phyloP scores from a whole-genome alignment of 1,139 yeast species.

The Saccharomyces hybrid region DNA sequence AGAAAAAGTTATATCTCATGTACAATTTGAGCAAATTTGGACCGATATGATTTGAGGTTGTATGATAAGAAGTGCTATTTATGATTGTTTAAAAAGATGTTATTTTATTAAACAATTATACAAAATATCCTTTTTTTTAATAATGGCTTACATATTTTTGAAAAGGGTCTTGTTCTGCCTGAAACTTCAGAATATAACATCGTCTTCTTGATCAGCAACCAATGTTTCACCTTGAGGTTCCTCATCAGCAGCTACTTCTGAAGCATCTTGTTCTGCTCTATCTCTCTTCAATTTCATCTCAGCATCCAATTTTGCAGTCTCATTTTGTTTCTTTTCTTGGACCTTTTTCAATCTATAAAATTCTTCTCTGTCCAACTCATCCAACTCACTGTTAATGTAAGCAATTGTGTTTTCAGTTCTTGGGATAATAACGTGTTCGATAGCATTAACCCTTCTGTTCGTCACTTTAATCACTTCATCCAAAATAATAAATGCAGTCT shows the following conservation, averaged over 20 bases:
- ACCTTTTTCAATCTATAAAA: constrained; percentile 93
- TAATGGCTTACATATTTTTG: not conserved
- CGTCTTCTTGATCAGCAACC: constrained; percentile 41
- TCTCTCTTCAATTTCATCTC: constrained; percentile 27
- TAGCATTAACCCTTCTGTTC: constrained; percentile 96
- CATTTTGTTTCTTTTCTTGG: constrained; percentile 80
- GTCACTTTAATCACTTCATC: constrained; percentile 98
- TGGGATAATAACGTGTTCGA: constrained; percentile 96
- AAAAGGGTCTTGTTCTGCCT: not conserved
- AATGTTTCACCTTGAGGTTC: constrained; percentile 25
- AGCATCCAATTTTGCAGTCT: constrained; percentile 33
- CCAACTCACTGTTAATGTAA: constrained; percentile 89
- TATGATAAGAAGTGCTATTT: not conserved
- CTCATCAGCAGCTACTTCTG: constrained; percentile 9
- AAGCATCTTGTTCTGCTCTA: constrained; percentile 13
- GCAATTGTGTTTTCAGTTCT: constrained; percentile 93
- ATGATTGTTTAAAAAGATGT: not conserved
- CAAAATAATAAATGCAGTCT: constrained; percentile 89
- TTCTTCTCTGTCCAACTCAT: constrained; percentile 96
- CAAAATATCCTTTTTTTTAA: not conserved
- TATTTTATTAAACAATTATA: not conserved
- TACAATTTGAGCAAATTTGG: not conserved
- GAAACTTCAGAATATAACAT: constrained; percentile 38
- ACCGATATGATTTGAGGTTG: not conserved
- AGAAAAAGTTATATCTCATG: not conserved